phyloP scores from a whole-genome alignment of 352 stramenopile species.

The Phytophthora pinifolia region DNA sequence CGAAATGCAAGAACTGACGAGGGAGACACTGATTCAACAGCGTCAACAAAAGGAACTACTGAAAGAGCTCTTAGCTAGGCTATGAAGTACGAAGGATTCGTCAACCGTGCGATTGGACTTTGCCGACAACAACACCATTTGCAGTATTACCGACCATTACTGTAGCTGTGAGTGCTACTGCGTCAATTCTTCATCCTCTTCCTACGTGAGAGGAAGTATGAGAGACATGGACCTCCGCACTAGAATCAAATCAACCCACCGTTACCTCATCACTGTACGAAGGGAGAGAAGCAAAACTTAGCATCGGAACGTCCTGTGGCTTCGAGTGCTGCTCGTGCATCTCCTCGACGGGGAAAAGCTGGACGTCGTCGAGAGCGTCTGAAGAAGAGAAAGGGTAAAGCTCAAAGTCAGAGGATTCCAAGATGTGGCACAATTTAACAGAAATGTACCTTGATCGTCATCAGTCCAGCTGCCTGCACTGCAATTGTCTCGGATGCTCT shows the following conservation, averaged over 20 bases:
- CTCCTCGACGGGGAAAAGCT: conserved; percentile 23
- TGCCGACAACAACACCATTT: too few species aligned
- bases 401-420: not conserved
- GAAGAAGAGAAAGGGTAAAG: not conserved
- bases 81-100: conserved; percentile 25
- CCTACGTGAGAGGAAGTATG: conserved; percentile 11
- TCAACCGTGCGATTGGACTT: not conserved
- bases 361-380: conserved; percentile 38
- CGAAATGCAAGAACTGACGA: conserved; percentile 60
- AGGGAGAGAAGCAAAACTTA: conserved; percentile 53
- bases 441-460: conserved; percentile 15
- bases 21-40: conserved; percentile 58
- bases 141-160: too few species aligned
- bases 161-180: conserved; percentile 10
- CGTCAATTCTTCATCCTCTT: conserved; percentile 43
- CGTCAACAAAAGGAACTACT: conserved; percentile 67
- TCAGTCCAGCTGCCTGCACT: conserved; percentile 16
- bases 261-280: conserved; percentile 60
- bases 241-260: not conserved
- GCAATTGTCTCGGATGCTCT: conserved; percentile 8
- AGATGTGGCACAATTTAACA: not conserved
- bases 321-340: conserved; percentile 5
- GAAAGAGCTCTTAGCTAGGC: conserved; percentile 49
- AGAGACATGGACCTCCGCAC: too few species aligned
- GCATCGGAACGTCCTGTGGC: conserved; percentile 39